A percentile compares a stretch with the other conserved stretches of the same genome.
phyloP scores from a whole-genome alignment of 805 yeast genomes.

The Saccharomycopsis amapae region DNA sequence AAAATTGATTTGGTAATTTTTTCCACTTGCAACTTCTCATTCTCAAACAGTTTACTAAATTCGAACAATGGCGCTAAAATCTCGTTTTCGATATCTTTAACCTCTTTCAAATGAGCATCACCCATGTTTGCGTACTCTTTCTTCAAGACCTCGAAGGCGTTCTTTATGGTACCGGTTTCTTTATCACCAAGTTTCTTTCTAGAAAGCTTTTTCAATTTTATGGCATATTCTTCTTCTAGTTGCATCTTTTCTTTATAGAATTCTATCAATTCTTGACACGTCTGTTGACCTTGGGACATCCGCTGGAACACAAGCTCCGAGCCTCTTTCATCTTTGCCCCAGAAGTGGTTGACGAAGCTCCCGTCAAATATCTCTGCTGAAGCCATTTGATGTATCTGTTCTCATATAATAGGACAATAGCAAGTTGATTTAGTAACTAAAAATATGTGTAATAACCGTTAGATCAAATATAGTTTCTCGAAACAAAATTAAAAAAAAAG shows the following conservation, averaged over 20 bases:
- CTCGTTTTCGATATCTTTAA: conserved; percentile 43
- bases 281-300: conserved; percentile 51
- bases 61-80: conserved; percentile 45
- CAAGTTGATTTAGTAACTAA: too few relatives aligned
- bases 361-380: conserved; percentile 8
- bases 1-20: conserved; percentile 48
- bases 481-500: too few relatives aligned
- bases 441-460: too few relatives aligned
- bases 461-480: too few relatives aligned
- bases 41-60: conserved; percentile 45
- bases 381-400: not conserved
- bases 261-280: conserved; percentile 36
- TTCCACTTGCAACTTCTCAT: conserved; percentile 46
- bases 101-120: conserved; percentile 45
- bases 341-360: conserved; percentile 18
- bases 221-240: conserved; percentile 72
- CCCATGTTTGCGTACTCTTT: conserved; percentile 55
- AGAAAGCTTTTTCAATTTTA: conserved; percentile 45
- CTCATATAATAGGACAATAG: too few relatives aligned
- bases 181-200: conserved; percentile 43
- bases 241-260: conserved; percentile 21
- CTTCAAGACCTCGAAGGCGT: conserved; percentile 51
- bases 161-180: conserved; percentile 53
- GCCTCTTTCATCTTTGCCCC: conserved; percentile 55
- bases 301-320: conserved; percentile 46